Percentiles rank a stretch among this genome's conserved stretches.
phyloP scores from a whole-genome alignment of 2,329 filamentous ascomycete genomes.

The Didymella segeticola region DNA sequence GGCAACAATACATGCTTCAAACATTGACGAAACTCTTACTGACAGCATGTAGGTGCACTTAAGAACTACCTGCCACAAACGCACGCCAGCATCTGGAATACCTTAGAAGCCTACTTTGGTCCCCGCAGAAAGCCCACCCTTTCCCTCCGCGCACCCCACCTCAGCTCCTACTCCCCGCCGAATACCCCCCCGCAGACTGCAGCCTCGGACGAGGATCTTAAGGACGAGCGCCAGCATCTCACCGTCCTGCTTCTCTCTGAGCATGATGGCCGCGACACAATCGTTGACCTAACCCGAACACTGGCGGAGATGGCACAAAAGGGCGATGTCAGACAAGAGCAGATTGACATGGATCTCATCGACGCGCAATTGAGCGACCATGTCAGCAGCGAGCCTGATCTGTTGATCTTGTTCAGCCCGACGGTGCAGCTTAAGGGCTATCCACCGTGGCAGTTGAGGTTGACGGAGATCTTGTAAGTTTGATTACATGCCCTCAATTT shows the following conservation, averaged over 20 bases:
- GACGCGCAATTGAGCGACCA: conserved; percentile 82
- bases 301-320: conserved; percentile 94
- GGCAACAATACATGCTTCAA: conserved; percentile 25
- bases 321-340: conserved; percentile 78
- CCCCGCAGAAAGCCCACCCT: conserved; percentile 70
- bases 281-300: conserved; percentile 95
- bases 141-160: conserved; percentile 74
- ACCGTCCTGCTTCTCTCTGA: conserved; percentile 81
- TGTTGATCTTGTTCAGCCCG: conserved; percentile 86
- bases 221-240: conserved; percentile 51
- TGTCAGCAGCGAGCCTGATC: conserved; percentile 87
- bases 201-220: conserved; percentile 48
- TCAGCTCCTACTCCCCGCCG: conserved; percentile 63
- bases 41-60: conserved; percentile 69
- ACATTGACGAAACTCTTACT: neutral
- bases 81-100: conserved; percentile 78
- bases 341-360: conserved; percentile 85
- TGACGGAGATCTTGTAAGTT: conserved; percentile 89
- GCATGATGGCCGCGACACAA: conserved; percentile 88
- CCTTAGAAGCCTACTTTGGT: conserved; percentile 88
- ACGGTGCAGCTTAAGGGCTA: conserved; percentile 87
- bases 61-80: conserved; percentile 89
- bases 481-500: conserved; percentile 14
- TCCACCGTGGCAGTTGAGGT: conserved; percentile 92
- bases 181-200: conserved; percentile 48